phyloP scores from a whole-genome alignment of 2,329 filamentous ascomycete genomes.

The Botryotinia narcissicola region DNA sequence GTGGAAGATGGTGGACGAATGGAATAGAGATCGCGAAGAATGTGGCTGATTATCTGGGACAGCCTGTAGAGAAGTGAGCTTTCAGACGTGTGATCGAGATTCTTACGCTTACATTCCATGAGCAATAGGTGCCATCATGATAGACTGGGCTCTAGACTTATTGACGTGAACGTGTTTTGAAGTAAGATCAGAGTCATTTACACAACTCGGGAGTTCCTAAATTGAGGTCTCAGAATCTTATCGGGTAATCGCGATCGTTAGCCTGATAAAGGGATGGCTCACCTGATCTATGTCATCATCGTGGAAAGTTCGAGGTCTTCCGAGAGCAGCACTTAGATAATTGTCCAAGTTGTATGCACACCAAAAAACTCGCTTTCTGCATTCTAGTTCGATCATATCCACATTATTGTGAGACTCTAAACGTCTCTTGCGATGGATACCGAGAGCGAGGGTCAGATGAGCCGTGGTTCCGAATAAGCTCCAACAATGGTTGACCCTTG shows the following conservation, averaged over 20 bases:
- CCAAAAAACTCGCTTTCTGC: conserved; percentile 60
- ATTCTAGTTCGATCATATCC: conserved; percentile 46
- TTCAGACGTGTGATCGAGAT: background rate
- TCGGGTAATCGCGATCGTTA: background rate
- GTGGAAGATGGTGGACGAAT: conserved; percentile 37
- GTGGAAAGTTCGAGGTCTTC: conserved; percentile 59
- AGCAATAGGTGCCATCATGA: conserved; percentile 47
- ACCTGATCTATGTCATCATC: conserved; percentile 63
- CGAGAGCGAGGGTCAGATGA: conserved; percentile 39
- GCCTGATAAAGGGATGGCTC: background rate
- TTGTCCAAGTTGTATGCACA: conserved; percentile 62
- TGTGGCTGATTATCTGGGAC: conserved; percentile 44
- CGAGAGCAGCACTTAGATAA: conserved; percentile 61
- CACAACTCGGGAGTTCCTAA: conserved; percentile 49
- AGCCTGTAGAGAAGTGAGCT: conserved; percentile 33
- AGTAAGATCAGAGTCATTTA: conserved; percentile 51
- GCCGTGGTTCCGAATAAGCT: conserved; percentile 39
- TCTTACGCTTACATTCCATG: conserved; percentile 41
- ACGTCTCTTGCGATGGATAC: conserved; percentile 34
- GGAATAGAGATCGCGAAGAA: conserved; percentile 46
- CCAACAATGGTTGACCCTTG: conserved; percentile 41
- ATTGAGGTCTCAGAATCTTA: background rate
- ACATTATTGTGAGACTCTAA: conserved; percentile 28
- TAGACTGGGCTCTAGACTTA: conserved; percentile 36
- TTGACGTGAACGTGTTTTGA: conserved; percentile 37